These are phyloP conservation scores for Spathaspora boniae DNA, from an alignment of 805 yeast genomes.

Conservation along the genomic window DNA sequence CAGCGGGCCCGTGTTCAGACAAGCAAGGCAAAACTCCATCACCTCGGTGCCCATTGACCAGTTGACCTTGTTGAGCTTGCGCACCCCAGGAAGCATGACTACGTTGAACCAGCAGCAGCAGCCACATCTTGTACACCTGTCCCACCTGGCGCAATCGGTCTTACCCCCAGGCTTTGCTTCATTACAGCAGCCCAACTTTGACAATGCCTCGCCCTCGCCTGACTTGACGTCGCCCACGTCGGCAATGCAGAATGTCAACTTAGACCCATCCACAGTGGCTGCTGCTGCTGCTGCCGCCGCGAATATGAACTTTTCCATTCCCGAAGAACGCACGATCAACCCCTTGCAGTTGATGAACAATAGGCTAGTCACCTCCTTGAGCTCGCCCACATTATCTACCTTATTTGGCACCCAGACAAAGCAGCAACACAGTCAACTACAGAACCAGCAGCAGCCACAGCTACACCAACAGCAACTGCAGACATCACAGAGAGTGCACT, in stretches of 20 bases:
- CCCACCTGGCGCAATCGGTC: no score
- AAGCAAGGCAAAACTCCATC: conserved; percentile 9
- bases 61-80: conserved; percentile 22
- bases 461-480: conserved; percentile 7
- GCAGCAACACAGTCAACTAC: conserved; percentile 1
- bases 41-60: conserved; percentile 21
- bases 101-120: neutral
- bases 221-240: conserved; percentile 4
- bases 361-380: conserved; percentile 9
- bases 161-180: no score
- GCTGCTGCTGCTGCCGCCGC: conserved; percentile 8
- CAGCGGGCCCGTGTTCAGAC: conserved; percentile 6
- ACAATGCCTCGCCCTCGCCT: neutral
- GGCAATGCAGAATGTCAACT: conserved; percentile 1
- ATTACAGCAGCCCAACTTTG: conserved; percentile 5
- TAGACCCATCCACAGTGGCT: conserved; percentile 4
- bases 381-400: conserved; percentile 17
- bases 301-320: neutral
- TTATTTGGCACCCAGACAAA: conserved; percentile 5
- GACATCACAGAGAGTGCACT: conserved; percentile 1
- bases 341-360: conserved; percentile 27
- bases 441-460: conserved; percentile 6
- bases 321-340: conserved; percentile 26
- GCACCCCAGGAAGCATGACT: conserved; percentile 10
- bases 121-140: neutral